Conservation (phyloP, 257 asterid genomes). For the Ajuga chamaepitys region DNA sequence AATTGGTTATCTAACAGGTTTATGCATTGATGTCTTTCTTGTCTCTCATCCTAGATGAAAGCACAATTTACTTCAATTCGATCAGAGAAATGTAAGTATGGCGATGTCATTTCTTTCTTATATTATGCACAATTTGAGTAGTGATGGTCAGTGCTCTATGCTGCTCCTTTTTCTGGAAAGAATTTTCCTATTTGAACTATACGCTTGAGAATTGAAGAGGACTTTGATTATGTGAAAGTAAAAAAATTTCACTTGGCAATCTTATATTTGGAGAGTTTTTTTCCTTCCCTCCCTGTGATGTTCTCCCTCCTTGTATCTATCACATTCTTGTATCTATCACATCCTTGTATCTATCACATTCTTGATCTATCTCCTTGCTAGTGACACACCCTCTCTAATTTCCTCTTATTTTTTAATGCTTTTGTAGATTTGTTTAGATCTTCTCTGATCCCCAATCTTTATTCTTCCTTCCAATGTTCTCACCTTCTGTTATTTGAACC, state of each 20-base stretch:
- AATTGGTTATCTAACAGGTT: conserved; percentile 52
- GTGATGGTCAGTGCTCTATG: not conserved
- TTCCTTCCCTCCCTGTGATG: not conserved
- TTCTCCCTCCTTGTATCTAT: not conserved
- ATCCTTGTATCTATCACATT: not conserved
- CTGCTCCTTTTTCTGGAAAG: not conserved
- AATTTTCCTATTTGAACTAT: not conserved
- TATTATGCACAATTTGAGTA: not conserved
- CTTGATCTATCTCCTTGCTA: too few species aligned
- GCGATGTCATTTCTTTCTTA: not conserved
- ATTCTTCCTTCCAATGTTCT: not conserved
- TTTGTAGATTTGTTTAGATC: not conserved
- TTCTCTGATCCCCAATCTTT: not conserved
- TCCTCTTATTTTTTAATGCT: not conserved
- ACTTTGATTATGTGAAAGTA: not conserved
- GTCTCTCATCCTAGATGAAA: conserved; percentile 60
- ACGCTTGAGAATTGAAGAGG: not conserved
- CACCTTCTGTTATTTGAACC: too few species aligned
- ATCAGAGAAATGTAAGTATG: conserved; percentile 87
- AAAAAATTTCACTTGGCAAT: not conserved
- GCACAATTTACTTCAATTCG: conserved; percentile 91
- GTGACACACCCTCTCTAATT: not conserved
- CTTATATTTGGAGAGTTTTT: not conserved
- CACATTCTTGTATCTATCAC: not conserved
- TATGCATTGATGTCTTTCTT: conserved; percentile 92